phyloP scores from a whole-genome alignment of 495 filamentous ascomycete genomes.

The Pseudomonodictys pantanalensis region DNA sequence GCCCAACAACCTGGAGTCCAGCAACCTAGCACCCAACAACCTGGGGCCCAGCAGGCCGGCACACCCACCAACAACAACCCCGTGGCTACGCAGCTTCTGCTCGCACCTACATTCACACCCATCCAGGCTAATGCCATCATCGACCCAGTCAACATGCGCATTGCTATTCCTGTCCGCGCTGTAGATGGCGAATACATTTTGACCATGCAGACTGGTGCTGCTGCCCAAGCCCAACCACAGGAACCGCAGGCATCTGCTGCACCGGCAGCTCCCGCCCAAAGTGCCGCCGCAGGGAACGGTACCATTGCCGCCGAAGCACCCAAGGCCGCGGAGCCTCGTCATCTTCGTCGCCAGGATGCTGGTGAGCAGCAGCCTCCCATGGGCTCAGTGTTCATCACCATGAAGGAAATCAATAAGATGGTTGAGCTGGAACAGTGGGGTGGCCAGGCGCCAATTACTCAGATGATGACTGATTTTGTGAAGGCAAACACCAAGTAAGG shows the following conservation, averaged over 20 bases:
- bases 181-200: slow-evolving; percentile 36
- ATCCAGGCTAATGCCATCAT: slow-evolving; percentile 26
- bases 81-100: slow-evolving; percentile 33
- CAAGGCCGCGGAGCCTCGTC: not conserved
- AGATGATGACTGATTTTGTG: slow-evolving; percentile 23
- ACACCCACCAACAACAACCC: slow-evolving; percentile 23
- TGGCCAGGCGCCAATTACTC: slow-evolving; percentile 5
- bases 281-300: not conserved
- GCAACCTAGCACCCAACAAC: not conserved
- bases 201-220: slow-evolving; percentile 22
- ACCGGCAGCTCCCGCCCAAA: not conserved
- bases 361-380: not conserved
- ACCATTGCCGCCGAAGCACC: not conserved
- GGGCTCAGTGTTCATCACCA: slow-evolving; percentile 15
- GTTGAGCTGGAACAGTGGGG: slow-evolving; percentile 15
- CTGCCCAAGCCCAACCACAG: not conserved
- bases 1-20: not conserved
- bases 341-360: not conserved
- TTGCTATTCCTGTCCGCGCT: slow-evolving; percentile 28
- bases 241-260: not conserved
- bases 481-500: slow-evolving; percentile 14
- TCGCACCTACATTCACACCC: slow-evolving; percentile 36
- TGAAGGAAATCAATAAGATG: slow-evolving; percentile 22
- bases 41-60: not conserved
- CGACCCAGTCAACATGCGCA: slow-evolving; percentile 27